These are phyloP conservation scores for Arthromyces matolae DNA, from an alignment of 768 basidiomycete species.

Conservation along the genomic window DNA sequence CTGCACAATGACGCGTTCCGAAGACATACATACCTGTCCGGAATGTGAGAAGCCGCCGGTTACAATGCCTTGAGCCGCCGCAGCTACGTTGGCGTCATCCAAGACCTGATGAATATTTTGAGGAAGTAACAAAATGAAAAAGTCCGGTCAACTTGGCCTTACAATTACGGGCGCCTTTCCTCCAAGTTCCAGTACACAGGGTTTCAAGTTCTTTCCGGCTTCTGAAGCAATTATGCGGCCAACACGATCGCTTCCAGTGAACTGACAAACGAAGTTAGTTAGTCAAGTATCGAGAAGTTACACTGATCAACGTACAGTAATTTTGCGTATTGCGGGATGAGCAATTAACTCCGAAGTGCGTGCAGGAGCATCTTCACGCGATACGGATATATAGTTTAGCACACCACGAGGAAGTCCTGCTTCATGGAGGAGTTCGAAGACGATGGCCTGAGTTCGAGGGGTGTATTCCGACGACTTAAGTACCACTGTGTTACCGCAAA, in stretches of 20 bases:
- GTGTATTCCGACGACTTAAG: constrained; percentile 50
- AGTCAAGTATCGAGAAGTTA: neutral
- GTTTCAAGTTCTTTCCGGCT: constrained; percentile 54
- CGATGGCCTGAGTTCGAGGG: constrained; percentile 43
- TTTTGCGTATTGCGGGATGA: constrained; percentile 46
- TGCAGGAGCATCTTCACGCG: constrained; percentile 38
- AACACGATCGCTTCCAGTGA: constrained; percentile 54
- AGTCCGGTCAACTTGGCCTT: constrained; percentile 14
- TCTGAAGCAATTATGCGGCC: constrained; percentile 50
- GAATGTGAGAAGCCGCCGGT: constrained; percentile 43
- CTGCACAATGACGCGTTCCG: constrained; percentile 55
- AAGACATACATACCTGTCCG: constrained; percentile 59
- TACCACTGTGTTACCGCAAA: constrained; percentile 57
- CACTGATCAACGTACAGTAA: constrained; percentile 38
- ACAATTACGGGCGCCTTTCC: constrained; percentile 53
- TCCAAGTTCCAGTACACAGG: constrained; percentile 53
- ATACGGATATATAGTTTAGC: constrained; percentile 50
- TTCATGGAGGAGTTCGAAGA: constrained; percentile 46
- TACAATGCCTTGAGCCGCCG: constrained; percentile 49
- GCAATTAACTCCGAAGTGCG: constrained; percentile 51
- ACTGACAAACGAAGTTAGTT: constrained; percentile 27
- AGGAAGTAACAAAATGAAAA: neutral
- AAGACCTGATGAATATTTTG: constrained; percentile 35
- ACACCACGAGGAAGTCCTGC: constrained; percentile 62
- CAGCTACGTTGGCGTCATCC: constrained; percentile 47